Evolutionary conservation across 768 basidiomycete genomes (phyloP), one percentile per base, ranked within the genome.

Genomic region (Suillus tomentosus): DNA sequence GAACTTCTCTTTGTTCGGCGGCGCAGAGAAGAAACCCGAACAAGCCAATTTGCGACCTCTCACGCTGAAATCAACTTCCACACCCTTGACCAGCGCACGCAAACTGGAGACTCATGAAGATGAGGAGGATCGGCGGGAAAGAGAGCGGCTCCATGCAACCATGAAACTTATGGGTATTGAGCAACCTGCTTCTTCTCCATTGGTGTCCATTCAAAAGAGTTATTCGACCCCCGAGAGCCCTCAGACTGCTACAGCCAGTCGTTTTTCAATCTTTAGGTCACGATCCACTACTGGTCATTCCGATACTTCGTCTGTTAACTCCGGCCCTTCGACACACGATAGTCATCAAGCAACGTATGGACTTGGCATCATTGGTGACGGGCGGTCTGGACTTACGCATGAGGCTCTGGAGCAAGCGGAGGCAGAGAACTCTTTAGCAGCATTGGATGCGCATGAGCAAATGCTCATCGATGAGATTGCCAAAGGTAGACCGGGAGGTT

Each of bases 151-250:
- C 62, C 84, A 90, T 67, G 94, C 94, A 17, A 94, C 94, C 34
- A 92, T 99, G 91, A 93, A 94, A 74, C 79, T 96, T 36, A 94
- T 96, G 90, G 96, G 96, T 5, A 93, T 96, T 65, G 87, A 85
- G 56, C 79, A 90, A 74, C 87, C 89, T 37, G 73, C 79, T n/a
- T 71, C 81, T 58, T 78, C 83, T 15, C 75, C n/a, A 72, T 50
- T 13, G 27, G 37, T 27, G 40, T 65, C 73, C 42, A 71, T 78
- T 65, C 78, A 78, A 71, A 82, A 81, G 65, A 79, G 77, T 66
- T 72, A 72, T 64, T 78, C 80, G 19, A 76, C 79, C 17, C 80
- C 82, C 14, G 71, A 69, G 24, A 70, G 67, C 57, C 70, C 74
- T 17, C 64, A 61, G 9, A 69, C 70, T 19, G 71, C 74, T 15